Evolutionary conservation across 75 land plant species (phyloP).

Genomic region (Cupressus sempervirens): DNA sequence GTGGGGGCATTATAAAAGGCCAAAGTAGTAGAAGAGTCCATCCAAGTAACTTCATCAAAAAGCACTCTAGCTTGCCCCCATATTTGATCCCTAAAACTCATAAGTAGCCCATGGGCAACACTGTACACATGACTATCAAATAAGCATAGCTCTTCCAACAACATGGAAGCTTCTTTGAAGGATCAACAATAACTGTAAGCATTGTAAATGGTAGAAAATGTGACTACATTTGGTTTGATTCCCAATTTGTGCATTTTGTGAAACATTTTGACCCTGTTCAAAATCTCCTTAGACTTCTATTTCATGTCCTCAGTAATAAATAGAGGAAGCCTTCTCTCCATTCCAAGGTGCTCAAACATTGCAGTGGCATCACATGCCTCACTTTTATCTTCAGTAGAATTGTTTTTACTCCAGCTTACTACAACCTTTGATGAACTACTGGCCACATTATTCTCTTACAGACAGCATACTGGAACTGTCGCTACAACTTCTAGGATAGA

Average conservation of each 20-base stretch:
- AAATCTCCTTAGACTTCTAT: slow-evolving; percentile 31
- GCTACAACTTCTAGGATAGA: not conserved
- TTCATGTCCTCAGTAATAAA: slow-evolving; percentile 17
- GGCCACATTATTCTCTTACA: not conserved
- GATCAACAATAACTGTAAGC: no score
- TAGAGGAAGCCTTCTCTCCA: slow-evolving; percentile 23
- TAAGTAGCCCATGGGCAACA: no score
- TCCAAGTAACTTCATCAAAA: no score
- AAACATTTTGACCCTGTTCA: slow-evolving; percentile 67
- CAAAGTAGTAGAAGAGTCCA: no score
- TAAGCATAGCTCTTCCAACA: no score
- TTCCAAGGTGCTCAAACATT: slow-evolving; percentile 23
- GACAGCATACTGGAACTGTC: not conserved
- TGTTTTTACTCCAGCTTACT: not conserved
- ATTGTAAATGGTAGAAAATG: slow-evolving; percentile 92
- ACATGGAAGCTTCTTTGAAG: no score
- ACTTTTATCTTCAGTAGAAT: not conserved
- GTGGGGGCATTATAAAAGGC: no score
- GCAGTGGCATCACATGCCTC: not conserved
- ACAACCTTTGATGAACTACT: not conserved
- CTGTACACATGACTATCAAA: no score
- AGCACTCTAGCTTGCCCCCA: no score
- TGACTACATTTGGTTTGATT: slow-evolving; percentile 92
- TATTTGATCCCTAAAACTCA: no score
- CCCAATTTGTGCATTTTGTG: slow-evolving; percentile 78